These are phyloP conservation scores for Phytophthora pini DNA, from an alignment of 352 stramenopile genomes.

Conservation along the genomic window DNA sequence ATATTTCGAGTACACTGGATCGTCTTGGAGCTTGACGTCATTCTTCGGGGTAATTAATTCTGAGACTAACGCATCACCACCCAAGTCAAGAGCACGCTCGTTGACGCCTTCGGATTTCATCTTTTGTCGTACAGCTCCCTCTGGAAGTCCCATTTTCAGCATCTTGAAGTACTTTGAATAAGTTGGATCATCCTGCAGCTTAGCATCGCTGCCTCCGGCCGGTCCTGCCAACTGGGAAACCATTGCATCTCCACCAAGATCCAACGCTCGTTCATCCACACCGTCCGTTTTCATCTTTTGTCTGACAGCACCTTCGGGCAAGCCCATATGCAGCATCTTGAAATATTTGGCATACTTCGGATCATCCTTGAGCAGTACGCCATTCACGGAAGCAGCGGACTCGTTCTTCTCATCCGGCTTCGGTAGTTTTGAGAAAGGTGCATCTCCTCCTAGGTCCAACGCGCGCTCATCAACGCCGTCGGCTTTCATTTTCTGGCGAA, in stretches of 20 bases:
- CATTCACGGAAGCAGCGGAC: conserved; percentile 1
- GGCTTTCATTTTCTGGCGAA: conserved; percentile 89
- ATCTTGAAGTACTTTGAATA: conserved; percentile 94
- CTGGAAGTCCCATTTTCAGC: conserved; percentile 89
- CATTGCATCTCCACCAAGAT: conserved; percentile 45
- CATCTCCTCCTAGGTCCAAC: conserved; percentile 45
- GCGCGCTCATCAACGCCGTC: conserved; percentile 52
- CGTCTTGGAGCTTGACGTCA: conserved; percentile 53
- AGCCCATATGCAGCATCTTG: conserved; percentile 93
- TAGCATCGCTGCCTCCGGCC: conserved; percentile 12
- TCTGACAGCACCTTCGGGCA: conserved; percentile 81
- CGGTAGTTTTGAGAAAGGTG: conserved; percentile 14
- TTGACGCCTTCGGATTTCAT: conserved; percentile 70
- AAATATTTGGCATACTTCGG: conserved; percentile 91
- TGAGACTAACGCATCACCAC: conserved; percentile 53
- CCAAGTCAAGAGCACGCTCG: conserved; percentile 63
- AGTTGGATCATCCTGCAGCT: conserved; percentile 45
- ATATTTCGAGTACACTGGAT: conserved; percentile 87
- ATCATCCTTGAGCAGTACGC: conserved; percentile 58
- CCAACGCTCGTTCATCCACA: conserved; percentile 40
- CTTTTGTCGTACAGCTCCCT: conserved; percentile 87
- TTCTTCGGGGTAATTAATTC: conserved; percentile 36
- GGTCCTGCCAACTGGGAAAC: conserved; percentile 31
- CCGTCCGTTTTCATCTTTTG: conserved; percentile 85
- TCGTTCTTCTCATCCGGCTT: conserved; percentile 12